Base-by-base conservation (phyloP, 2,329 filamentous ascomycete genomes). In the Penicillium sp. region DNA sequence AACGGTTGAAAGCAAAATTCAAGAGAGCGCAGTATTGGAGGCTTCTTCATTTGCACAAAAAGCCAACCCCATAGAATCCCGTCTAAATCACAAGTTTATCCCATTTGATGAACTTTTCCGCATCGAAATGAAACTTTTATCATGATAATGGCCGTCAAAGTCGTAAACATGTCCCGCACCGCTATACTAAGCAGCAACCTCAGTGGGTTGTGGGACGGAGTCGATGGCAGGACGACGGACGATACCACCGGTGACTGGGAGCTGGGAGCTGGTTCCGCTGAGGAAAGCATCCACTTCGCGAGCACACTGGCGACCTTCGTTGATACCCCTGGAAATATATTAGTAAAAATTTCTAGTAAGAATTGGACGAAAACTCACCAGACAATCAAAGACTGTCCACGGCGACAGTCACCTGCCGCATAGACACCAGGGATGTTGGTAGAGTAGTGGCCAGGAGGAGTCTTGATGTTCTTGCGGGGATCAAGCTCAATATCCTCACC, bases 401-500 rank as follows among this genome's bases (percentile, higher is more conserved):
- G 88, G 59, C 92, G 89, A 76, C 93, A 97, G 77, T 97, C 93
- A 77, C 93, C 93, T 59, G 93, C 93, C 58, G 93, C 91, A 74
- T 96, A 97, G 50, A 97, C 87, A 61, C 92, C 93, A 16, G 89
- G 83, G 25, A 96, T 75, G 72, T 93, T 97, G 69, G 93, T 97
- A 69, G 84, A 84, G 77, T 97, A 97, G 71, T 92, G 88, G 65
- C 91, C 91, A 50, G 88, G 82, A 30, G 91, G 82, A 9, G 93
- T 97, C 87, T 97, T 97, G 78, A 97, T 88, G 75, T 97, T 97
- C 84, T 96, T 96, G 69, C 93, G 87, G 50, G 85, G 83, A 72
- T 97, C 93, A 75, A 91, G 91, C 78, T 97, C 92, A 61, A 97
- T 88, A 38, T 89, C 84, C n/a, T 91, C 87, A 48, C 90, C 91